Evolutionary conservation across 2,329 filamentous ascomycete species (phyloP).

Genomic region (Talaromyces sp.): DNA sequence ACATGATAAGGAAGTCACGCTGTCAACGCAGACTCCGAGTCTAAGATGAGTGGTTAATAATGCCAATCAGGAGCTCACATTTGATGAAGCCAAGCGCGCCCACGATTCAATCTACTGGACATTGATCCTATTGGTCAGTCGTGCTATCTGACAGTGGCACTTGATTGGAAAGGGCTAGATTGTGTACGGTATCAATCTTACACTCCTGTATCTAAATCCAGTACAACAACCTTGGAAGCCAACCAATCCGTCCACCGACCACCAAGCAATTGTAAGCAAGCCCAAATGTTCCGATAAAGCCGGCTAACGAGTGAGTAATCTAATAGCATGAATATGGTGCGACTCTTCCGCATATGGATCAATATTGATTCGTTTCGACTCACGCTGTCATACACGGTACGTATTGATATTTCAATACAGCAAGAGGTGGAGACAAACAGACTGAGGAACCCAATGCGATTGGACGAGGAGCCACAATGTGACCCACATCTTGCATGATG

Average conservation of each 20-base stretch:
- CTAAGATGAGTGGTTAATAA: background rate
- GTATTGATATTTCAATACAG: background rate
- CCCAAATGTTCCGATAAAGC: background rate
- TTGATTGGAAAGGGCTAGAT: background rate
- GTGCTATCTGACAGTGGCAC: too few relatives aligned
- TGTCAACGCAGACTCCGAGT: background rate
- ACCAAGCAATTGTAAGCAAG: background rate
- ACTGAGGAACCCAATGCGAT: background rate
- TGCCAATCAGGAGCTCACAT: background rate
- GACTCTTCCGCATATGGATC: background rate
- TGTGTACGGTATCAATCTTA: background rate
- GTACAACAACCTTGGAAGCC: too few relatives aligned
- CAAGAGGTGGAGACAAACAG: background rate
- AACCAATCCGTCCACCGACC: background rate
- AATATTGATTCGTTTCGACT: background rate
- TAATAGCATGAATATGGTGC: too few relatives aligned
- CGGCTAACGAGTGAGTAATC: background rate
- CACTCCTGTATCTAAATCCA: background rate
- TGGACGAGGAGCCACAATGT: background rate
- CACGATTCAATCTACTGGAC: background rate
- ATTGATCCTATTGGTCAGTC: background rate
- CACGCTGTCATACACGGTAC: background rate
- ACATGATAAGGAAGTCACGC: background rate
- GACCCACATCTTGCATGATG: background rate
- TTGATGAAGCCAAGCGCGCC: background rate